Evolutionary conservation across 768 basidiomycete species (phyloP), one percentile per base, ranked within the genome.

Genomic region (Lactarius pseudohatsudake): DNA sequence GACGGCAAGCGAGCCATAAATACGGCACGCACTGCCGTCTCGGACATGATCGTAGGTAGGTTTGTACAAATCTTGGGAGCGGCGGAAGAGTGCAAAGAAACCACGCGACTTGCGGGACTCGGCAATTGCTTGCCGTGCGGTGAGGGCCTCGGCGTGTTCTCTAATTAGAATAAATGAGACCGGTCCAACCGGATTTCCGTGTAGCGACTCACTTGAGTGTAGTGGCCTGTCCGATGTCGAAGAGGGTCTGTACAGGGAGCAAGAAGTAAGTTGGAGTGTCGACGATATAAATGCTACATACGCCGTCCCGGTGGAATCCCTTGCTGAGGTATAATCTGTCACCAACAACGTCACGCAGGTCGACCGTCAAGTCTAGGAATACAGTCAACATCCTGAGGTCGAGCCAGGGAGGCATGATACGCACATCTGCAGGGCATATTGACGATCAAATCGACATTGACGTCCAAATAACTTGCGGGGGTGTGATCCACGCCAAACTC

Each of bases 381-480:
- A 60, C 36, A 47, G 34, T 68, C 34, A 69, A 34, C 3, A 11
- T 13, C 38, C 59, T 64, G 59, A 15, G 20, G 20, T 40, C 13
- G 43, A 22, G 20, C 5, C 5, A 62, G 15, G 58, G 38, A 38
- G 38, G 56, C 6, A 22, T 18, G 2, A 36, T 16, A 85, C 94
- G 77, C 76, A 96, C 95, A 93, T 77, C 83, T 81, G 78, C 96
- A 98, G 2, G 94, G 94, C 85, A 94, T 97, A 72, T 92, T 91
- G 43, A 98, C 91, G 30, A 91, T 86, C 79, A 98, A 77, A 78
- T 99, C 96, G 62, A 98, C 83, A 76, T 99, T 98, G 70, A 99
- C 81, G 70, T 87, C 85, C 81, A 99, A 80, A 61, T 81, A 86
- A 67, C 83, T 85, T 13, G 77, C 76, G 41, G 81, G 77, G 63